These are phyloP conservation scores for Colletotrichum godetiae DNA, from an alignment of 2,329 filamentous ascomycete genomes.

Conservation along the genomic window DNA sequence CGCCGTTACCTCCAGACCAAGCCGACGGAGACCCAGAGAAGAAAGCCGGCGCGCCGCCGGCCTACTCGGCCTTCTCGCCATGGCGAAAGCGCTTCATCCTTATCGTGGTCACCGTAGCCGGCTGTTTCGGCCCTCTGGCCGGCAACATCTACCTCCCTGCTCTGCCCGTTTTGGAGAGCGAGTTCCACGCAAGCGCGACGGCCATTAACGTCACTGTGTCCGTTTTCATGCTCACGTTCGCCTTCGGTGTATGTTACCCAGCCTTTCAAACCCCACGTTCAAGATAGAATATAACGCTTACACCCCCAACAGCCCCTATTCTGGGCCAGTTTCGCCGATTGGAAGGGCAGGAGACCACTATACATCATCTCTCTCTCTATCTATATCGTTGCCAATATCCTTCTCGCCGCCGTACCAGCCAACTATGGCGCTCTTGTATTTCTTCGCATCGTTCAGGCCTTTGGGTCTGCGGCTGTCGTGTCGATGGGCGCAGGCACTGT, in stretches of 20 bases:
- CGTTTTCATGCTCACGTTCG: slow-evolving; percentile 57
- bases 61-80: slow-evolving; percentile 52
- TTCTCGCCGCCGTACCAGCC: slow-evolving; percentile 51
- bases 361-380: slow-evolving; percentile 53
- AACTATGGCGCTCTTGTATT: slow-evolving; percentile 51
- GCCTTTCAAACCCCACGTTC: background rate
- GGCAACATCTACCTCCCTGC: slow-evolving; percentile 57
- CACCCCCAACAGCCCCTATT: slow-evolving; percentile 49
- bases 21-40: slow-evolving; percentile 33
- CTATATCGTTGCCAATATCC: slow-evolving; percentile 51
- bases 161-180: slow-evolving; percentile 49
- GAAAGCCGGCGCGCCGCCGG: slow-evolving; percentile 25
- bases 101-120: slow-evolving; percentile 51
- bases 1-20: background rate
- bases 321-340: slow-evolving; percentile 52
- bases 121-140: slow-evolving; percentile 55
- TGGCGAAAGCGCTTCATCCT: slow-evolving; percentile 51
- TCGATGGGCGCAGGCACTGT: slow-evolving; percentile 57
- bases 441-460: slow-evolving; percentile 53
- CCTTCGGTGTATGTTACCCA: slow-evolving; percentile 45
- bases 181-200: slow-evolving; percentile 49
- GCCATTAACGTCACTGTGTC: slow-evolving; percentile 56
- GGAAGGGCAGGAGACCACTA: slow-evolving; percentile 51
- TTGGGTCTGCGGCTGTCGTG: slow-evolving; percentile 54
- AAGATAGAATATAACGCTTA: background rate